Conservation (phyloP, 805 yeast species). For the Saturnispora halmiae region DNA sequence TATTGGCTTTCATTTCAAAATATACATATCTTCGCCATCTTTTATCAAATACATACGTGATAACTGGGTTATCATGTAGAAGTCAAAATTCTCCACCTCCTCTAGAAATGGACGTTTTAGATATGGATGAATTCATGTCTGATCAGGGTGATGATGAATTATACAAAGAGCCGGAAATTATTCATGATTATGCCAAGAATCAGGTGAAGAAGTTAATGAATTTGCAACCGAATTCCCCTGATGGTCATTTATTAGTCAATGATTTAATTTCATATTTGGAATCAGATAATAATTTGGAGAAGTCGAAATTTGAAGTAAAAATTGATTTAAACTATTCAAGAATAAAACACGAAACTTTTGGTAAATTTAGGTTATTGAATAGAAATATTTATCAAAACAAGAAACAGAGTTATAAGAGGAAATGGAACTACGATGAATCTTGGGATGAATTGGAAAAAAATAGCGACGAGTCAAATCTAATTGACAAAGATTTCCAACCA, state of each 20-base stretch:
- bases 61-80: slow-evolving; percentile 57
- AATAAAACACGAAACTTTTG: slow-evolving; percentile 24
- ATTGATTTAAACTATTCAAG: slow-evolving; percentile 23
- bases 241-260: slow-evolving; percentile 7
- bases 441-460: slow-evolving; percentile 30
- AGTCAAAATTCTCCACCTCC: slow-evolving; percentile 29
- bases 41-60: slow-evolving; percentile 66
- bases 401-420: slow-evolving; percentile 21
- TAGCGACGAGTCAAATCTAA: slow-evolving; percentile 17
- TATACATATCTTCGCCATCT: slow-evolving; percentile 70
- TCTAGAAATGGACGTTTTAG: slow-evolving; percentile 22
- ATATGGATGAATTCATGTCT: slow-evolving; percentile 21
- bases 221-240: slow-evolving; percentile 4
- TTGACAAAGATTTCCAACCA: slow-evolving; percentile 30
- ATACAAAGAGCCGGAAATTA: not conserved
- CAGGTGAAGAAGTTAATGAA: slow-evolving; percentile 9
- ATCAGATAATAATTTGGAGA: slow-evolving; percentile 18
- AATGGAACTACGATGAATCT: slow-evolving; percentile 37
- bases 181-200: not conserved
- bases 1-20: slow-evolving; percentile 87
- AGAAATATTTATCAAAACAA: slow-evolving; percentile 20
- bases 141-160: slow-evolving; percentile 17
- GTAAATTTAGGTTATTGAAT: slow-evolving; percentile 22
- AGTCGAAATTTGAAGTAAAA: slow-evolving; percentile 24
- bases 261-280: slow-evolving; percentile 20